Conservation (phyloP, 352 stramenopile genomes). For the Pythium brachiatum region DNA sequence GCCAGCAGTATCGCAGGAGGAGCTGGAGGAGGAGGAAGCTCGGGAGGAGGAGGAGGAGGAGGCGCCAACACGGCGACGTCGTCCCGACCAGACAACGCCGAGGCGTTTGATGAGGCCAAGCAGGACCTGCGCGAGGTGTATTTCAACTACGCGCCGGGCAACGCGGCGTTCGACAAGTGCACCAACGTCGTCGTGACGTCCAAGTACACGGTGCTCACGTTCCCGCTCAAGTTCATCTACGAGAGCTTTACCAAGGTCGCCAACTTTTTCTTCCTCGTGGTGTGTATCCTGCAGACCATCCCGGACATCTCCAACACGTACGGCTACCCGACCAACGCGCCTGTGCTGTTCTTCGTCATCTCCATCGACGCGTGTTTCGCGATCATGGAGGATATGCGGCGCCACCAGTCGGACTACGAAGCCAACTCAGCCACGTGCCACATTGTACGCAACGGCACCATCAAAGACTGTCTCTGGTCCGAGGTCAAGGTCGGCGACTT, state of each 20-base stretch:
- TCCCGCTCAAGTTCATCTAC: slow-evolving; percentile 87
- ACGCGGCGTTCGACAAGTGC: slow-evolving; percentile 62
- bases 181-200: slow-evolving; percentile 88
- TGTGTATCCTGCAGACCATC: slow-evolving; percentile 88
- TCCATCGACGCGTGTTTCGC: slow-evolving; percentile 89
- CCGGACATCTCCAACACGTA: slow-evolving; percentile 82
- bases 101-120: slow-evolving; percentile 21
- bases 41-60: neutral
- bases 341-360: slow-evolving; percentile 88
- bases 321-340: slow-evolving; percentile 72
- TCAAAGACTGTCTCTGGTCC: slow-evolving; percentile 77
- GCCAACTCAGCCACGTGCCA: slow-evolving; percentile 79
- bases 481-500: slow-evolving; percentile 87
- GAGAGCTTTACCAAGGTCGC: slow-evolving; percentile 89
- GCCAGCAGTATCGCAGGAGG: neutral
- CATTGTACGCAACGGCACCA: slow-evolving; percentile 56
- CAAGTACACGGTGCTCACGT: slow-evolving; percentile 88
- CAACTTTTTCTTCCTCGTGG: slow-evolving; percentile 93
- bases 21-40: neutral
- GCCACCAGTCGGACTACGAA: slow-evolving; percentile 76
- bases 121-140: slow-evolving; percentile 58
- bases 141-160: slow-evolving; percentile 67
- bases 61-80: neutral
- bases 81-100: slow-evolving; percentile 13
- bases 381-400: slow-evolving; percentile 81